phyloP scores from a whole-genome alignment of 441 rosid species.

The Euphorbia celastroides region DNA sequence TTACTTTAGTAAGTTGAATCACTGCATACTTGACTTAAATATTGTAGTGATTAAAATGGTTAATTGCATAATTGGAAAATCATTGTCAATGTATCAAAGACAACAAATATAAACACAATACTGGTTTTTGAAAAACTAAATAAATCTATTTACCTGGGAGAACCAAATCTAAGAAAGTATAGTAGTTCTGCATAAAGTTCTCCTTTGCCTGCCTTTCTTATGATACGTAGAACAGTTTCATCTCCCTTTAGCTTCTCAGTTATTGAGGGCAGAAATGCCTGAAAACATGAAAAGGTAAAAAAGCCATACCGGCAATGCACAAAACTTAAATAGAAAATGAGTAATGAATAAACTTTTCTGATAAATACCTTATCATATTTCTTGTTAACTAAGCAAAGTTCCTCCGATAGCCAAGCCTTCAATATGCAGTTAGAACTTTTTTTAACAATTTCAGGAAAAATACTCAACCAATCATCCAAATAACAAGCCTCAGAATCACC shows the following conservation, averaged over 20 bases:
- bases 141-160: constrained; percentile 33
- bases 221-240: constrained; percentile 45
- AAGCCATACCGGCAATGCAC: constrained; percentile 12
- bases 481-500: constrained; percentile 21
- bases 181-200: constrained; percentile 77
- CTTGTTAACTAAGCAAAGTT: constrained; percentile 39
- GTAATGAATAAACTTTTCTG: constrained; percentile 2
- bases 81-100: background rate
- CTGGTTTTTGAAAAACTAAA: constrained; percentile 4
- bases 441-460: constrained; percentile 41
- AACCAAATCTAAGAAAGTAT: constrained; percentile 56
- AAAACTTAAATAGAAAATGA: constrained; percentile 1
- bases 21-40: background rate
- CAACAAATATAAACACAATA: background rate
- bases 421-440: constrained; percentile 51
- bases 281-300: constrained; percentile 11
- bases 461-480: constrained; percentile 49
- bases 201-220: constrained; percentile 74
- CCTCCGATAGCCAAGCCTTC: constrained; percentile 61
- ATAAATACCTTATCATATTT: constrained; percentile 41
- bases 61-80: background rate
- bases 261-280: constrained; percentile 56
- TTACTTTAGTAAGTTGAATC: background rate
- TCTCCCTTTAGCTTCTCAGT: constrained; percentile 62
- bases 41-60: background rate